Evolutionary conservation across 1,139 yeast genomes (phyloP).

Genomic region (Blastobotrys elegans): DNA sequence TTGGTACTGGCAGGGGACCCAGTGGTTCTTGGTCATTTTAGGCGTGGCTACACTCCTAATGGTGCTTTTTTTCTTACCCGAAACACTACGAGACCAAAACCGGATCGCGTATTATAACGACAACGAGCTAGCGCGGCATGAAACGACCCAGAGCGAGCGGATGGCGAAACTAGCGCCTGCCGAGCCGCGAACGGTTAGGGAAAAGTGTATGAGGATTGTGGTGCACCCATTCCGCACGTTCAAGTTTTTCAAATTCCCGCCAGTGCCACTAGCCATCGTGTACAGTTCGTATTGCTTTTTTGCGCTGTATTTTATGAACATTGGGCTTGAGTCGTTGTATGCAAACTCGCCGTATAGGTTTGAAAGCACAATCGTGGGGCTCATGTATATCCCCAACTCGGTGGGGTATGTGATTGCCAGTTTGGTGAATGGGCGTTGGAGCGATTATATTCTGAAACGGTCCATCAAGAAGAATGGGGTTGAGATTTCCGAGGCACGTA

Average conservation of each 20-base stretch:
- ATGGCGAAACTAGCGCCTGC: slow-evolving; percentile 7
- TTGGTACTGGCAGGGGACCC: slow-evolving; percentile 89
- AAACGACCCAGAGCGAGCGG: slow-evolving; percentile 8
- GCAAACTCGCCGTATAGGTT: slow-evolving; percentile 65
- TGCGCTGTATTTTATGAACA: slow-evolving; percentile 64
- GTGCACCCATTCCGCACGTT: slow-evolving; percentile 25
- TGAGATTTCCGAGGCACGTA: slow-evolving; percentile 69
- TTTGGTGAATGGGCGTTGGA: slow-evolving; percentile 73
- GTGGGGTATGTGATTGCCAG: slow-evolving; percentile 72
- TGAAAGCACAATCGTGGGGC: slow-evolving; percentile 59
- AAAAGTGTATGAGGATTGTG: neutral
- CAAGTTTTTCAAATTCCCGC: slow-evolving; percentile 49
- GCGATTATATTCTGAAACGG: slow-evolving; percentile 53
- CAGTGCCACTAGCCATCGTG: slow-evolving; percentile 58
- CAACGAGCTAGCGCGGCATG: slow-evolving; percentile 2
- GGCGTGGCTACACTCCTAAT: slow-evolving; percentile 51
- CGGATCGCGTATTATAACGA: slow-evolving; percentile 1
- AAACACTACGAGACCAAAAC: slow-evolving; percentile 45
- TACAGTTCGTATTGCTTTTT: slow-evolving; percentile 69
- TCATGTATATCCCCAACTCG: slow-evolving; percentile 79
- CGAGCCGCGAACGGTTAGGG: slow-evolving; percentile 4
- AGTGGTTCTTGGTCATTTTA: slow-evolving; percentile 73
- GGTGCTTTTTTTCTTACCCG: slow-evolving; percentile 61
- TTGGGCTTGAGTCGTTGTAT: slow-evolving; percentile 64
- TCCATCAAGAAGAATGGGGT: slow-evolving; percentile 59